Evolutionary conservation across 352 stramenopile genomes (phyloP).

Genomic region (Phytophthora citricola): DNA sequence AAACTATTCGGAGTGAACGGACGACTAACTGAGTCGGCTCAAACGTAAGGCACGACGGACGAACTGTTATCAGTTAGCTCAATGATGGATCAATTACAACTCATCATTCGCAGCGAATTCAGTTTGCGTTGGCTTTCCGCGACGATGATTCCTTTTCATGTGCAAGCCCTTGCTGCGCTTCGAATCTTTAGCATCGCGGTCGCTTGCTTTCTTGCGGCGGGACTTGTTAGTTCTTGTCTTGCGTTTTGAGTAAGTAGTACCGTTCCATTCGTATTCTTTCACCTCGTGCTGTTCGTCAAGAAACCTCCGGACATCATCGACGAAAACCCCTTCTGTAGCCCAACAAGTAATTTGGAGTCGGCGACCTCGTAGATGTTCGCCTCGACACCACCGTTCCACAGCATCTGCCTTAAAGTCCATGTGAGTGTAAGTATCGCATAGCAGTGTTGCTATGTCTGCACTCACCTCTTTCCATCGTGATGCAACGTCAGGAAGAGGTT

Average conservation of each 20-base stretch:
- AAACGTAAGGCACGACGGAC: conserved; percentile 4
- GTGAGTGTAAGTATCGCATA: background rate
- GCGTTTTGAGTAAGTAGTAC: conserved; percentile 38
- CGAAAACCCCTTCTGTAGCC: conserved; percentile 69
- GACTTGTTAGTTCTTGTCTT: conserved; percentile 23
- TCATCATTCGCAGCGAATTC: conserved; percentile 27
- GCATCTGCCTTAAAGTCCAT: conserved; percentile 47
- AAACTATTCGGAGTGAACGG: conserved; percentile 71
- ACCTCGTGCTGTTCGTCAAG: conserved; percentile 60
- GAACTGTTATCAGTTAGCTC: conserved; percentile 5
- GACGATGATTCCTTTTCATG: conserved; percentile 2
- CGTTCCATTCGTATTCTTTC: conserved; percentile 72
- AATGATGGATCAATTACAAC: conserved; percentile 33
- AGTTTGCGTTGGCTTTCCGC: conserved; percentile 1
- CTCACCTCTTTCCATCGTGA: conserved; percentile 77
- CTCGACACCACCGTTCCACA: conserved; percentile 77
- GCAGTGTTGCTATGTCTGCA: background rate
- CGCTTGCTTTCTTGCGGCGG: conserved; percentile 10
- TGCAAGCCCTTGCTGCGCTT: conserved; percentile 5
- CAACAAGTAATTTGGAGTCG: conserved; percentile 59
- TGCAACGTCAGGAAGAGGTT: conserved; percentile 54
- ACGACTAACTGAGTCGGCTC: conserved; percentile 32
- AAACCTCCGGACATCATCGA: conserved; percentile 56
- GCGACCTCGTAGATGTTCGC: conserved; percentile 78
- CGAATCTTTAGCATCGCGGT: conserved; percentile 4